Percentiles rank a stretch among this genome's conserved stretches.
Evolutionary conservation across 257 asterid species (phyloP).

Genomic region (Nicotiana benthamiana): DNA sequence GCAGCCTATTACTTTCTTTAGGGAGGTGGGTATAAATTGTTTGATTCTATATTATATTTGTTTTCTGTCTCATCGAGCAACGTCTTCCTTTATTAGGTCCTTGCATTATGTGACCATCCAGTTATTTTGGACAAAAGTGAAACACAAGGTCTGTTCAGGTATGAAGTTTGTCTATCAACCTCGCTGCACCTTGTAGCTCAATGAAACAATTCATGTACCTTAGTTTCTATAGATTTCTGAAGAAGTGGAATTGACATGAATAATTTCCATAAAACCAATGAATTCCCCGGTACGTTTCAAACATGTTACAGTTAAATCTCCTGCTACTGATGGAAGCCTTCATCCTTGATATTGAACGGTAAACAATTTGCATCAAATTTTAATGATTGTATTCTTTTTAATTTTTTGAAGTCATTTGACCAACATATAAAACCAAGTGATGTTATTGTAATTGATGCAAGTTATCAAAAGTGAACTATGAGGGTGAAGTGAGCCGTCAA

Average conservation of each 20-base stretch:
- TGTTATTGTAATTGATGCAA: neutral
- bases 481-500: neutral
- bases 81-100: constrained; percentile 47
- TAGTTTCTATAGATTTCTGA: neutral
- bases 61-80: neutral
- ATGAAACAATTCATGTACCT: neutral
- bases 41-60: neutral
- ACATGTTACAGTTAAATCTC: neutral
- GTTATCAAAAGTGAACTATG: neutral
- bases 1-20: constrained; percentile 87
- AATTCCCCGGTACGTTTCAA: neutral
- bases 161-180: neutral
- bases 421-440: neutral
- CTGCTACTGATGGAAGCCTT: neutral
- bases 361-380: neutral
- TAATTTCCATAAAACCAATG: neutral
- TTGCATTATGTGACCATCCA: constrained; percentile 92
- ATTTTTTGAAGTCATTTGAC: neutral
- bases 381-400: neutral
- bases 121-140: constrained; percentile 80
- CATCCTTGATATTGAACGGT: neutral
- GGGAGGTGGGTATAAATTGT: constrained; percentile 62
- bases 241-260: neutral
- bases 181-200: neutral
- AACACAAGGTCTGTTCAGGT: constrained; percentile 91